phyloP scores from a whole-genome alignment of 805 yeast genomes.

The Candida pini region DNA sequence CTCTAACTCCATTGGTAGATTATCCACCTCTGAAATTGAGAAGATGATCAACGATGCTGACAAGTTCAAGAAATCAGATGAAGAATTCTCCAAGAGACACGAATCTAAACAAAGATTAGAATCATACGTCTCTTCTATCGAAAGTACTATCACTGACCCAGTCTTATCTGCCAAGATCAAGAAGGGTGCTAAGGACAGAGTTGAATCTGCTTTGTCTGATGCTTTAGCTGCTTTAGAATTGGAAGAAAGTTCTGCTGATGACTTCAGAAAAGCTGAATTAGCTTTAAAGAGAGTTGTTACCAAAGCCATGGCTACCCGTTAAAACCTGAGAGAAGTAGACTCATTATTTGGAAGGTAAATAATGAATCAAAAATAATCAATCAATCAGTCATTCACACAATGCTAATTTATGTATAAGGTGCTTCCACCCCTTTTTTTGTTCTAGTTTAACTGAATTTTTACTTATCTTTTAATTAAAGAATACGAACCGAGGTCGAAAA shows the following conservation, averaged over 20 bases:
- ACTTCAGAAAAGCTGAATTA: conserved; percentile 98
- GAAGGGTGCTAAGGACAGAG: conserved; percentile 95
- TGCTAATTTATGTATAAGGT: conserved; percentile 6
- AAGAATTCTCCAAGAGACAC: conserved; percentile 97
- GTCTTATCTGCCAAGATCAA: conserved; percentile 95
- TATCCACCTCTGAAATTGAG: conserved; percentile 93
- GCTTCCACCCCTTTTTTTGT: no score
- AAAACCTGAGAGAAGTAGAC: no score
- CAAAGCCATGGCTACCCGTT: conserved; percentile 98
- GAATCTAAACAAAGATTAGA: conserved; percentile 99
- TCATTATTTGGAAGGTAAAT: no score
- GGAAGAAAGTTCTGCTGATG: conserved; percentile 95
- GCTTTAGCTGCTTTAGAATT: conserved; percentile 97
- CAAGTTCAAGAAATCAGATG: conserved; percentile 98
- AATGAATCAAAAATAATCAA: no score
- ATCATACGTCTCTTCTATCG: conserved; percentile 94
- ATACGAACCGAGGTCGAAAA: no score
- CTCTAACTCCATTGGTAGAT: conserved; percentile 98
- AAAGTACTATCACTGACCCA: conserved; percentile 96
- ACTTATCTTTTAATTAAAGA: no score
- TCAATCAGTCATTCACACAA: conserved; percentile 10
- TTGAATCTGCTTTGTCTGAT: conserved; percentile 96
- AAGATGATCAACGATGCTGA: conserved; percentile 99
- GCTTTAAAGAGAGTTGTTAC: conserved; percentile 98
- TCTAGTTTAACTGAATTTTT: no score